Evolutionary conservation across 108 stramenopile genomes (phyloP).

Genomic region (Cyclotella sp.): DNA sequence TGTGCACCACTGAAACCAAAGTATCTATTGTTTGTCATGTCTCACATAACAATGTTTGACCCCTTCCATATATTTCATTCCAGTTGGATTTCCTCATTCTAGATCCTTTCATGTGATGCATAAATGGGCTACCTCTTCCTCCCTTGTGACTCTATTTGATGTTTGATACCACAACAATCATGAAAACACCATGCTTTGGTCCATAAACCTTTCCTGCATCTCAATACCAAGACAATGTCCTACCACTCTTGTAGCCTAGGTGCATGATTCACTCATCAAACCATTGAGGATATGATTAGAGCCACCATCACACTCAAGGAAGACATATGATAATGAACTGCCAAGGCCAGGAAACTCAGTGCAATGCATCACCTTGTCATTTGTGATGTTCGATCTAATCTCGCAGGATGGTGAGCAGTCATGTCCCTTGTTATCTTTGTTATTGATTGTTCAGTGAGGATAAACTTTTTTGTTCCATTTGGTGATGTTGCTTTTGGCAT

Average conservation of each 20-base stretch:
- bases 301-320: conserved; percentile 34
- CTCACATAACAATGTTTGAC: conserved; percentile 33
- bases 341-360: conserved; percentile 14
- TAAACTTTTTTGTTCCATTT: neutral
- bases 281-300: conserved; percentile 6
- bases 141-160: neutral
- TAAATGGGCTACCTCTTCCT: conserved; percentile 26
- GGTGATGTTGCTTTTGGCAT: neutral
- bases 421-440: neutral
- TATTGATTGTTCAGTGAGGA: neutral
- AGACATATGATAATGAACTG: conserved; percentile 7
- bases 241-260: conserved; percentile 29
- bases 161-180: conserved; percentile 14
- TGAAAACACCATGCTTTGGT: neutral
- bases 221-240: conserved; percentile 9
- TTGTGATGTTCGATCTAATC: neutral
- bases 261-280: conserved; percentile 34
- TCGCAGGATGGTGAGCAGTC: neutral
- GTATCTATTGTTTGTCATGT: conserved; percentile 35
- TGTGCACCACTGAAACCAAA: conserved; percentile 23
- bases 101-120: conserved; percentile 37
- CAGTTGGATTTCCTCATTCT: conserved; percentile 19
- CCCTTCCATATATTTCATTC: conserved; percentile 18
- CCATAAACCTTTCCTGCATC: conserved; percentile 5
- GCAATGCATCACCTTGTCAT: conserved; percentile 19